These are phyloP conservation scores for Tricholomella constricta DNA, from an alignment of 768 basidiomycete species.

Conservation along the genomic window DNA sequence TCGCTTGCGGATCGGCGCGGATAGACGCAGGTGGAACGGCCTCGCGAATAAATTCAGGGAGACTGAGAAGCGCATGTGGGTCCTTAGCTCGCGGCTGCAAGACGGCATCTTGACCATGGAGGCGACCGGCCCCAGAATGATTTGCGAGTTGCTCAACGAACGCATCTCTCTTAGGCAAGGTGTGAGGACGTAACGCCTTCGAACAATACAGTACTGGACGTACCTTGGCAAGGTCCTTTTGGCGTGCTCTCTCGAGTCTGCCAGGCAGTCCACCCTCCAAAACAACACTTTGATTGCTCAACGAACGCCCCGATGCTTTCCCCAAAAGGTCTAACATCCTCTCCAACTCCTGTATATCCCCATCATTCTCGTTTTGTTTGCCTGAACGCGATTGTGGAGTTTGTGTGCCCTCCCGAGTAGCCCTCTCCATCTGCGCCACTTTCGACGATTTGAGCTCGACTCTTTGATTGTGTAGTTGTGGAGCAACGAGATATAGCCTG, in stretches of 20 bases:
- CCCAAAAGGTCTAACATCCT: conserved; percentile 71
- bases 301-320: conserved; percentile 65
- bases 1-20: conserved; percentile 42
- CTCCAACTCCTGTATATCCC: conserved; percentile 61
- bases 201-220: conserved; percentile 3
- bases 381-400: conserved; percentile 20
- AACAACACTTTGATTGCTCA: conserved; percentile 71
- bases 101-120: conserved; percentile 79
- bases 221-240: conserved; percentile 68
- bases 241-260: conserved; percentile 53
- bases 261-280: conserved; percentile 62
- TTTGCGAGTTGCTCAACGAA: conserved; percentile 76
- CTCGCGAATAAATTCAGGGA: conserved; percentile 68
- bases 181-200: conserved; percentile 7
- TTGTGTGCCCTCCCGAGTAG: conserved; percentile 45
- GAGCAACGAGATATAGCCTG: conserved; percentile 79
- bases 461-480: conserved; percentile 89
- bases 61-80: conserved; percentile 53
- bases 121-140: conserved; percentile 72
- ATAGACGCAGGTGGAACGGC: conserved; percentile 38
- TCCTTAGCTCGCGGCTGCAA: conserved; percentile 47
- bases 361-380: conserved; percentile 55
- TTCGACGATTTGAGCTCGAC: conserved; percentile 83
- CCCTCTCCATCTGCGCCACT: conserved; percentile 72
- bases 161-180: conserved; percentile 55